Conservation (phyloP, 768 basidiomycete species). For the Tylopilus felleus region DNA sequence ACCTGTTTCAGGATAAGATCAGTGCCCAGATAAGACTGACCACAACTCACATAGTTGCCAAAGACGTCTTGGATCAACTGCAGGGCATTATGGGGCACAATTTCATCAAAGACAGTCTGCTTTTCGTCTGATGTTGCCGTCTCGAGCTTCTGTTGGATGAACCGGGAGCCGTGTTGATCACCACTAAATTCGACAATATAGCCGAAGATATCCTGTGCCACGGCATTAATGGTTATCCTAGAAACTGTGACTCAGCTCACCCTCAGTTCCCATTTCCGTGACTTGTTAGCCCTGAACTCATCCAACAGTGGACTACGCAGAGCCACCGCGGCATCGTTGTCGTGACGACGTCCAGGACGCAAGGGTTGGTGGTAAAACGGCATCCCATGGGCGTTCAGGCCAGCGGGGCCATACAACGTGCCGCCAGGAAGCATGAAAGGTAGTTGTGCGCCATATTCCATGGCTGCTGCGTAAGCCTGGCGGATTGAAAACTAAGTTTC, state of each 20-base stretch:
- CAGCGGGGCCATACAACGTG: conserved; percentile 43
- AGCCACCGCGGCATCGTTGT: conserved; percentile 34
- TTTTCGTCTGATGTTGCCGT: conserved; percentile 74
- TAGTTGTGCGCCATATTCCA: conserved; percentile 50
- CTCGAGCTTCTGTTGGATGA: conserved; percentile 89
- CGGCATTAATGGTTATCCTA: conserved; percentile 2
- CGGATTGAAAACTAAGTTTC: not conserved
- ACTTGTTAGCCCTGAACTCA: conserved; percentile 79
- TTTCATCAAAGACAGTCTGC: conserved; percentile 80
- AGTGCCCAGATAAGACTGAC: not conserved
- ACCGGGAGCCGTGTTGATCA: conserved; percentile 97
- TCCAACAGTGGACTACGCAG: conserved; percentile 74
- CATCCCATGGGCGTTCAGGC: conserved; percentile 31
- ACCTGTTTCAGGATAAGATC: conserved; percentile 48
- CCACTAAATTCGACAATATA: conserved; percentile 87
- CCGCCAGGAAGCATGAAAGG: conserved; percentile 43
- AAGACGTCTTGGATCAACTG: conserved; percentile 89
- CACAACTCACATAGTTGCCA: conserved; percentile 81
- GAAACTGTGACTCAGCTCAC: conserved; percentile 40
- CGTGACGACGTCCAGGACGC: conserved; percentile 46
- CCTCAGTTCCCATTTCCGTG: conserved; percentile 76
- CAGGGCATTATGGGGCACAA: conserved; percentile 70
- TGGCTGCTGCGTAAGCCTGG: conserved; percentile 40
- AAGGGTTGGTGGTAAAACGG: conserved; percentile 38
- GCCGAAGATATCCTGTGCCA: conserved; percentile 74